Evolutionary conservation across 192 early-diverging fungal species (phyloP).

Genomic region (Entomortierella lignicola): DNA sequence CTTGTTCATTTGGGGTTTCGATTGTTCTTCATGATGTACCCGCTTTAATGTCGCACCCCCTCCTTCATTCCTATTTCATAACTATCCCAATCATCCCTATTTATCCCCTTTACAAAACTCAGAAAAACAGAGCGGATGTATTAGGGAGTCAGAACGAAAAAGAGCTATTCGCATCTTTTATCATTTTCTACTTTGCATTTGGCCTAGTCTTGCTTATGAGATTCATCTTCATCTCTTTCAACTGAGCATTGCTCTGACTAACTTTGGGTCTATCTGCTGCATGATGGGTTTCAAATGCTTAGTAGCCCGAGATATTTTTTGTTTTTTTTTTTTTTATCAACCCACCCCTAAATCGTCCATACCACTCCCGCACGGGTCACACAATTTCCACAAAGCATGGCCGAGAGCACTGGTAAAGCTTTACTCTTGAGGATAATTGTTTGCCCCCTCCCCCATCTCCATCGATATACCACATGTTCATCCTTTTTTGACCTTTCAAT

Average conservation of each 20-base stretch:
- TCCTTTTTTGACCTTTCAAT: neutral
- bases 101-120: neutral
- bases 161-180: too few species aligned
- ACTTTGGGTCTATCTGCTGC: too few species aligned
- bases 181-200: too few species aligned
- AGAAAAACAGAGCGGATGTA: neutral
- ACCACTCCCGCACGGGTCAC: neutral
- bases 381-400: slow-evolving; percentile 8
- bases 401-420: slow-evolving; percentile 27
- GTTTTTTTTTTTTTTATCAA: slow-evolving; percentile 6
- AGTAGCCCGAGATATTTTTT: too few species aligned
- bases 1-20: neutral
- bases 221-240: too few species aligned
- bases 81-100: neutral
- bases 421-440: too few species aligned
- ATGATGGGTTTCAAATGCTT: too few species aligned
- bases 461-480: neutral
- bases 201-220: too few species aligned
- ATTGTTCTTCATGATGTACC: slow-evolving; percentile 20
- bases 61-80: neutral
- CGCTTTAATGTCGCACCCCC: too few species aligned
- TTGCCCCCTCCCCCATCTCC: neutral
- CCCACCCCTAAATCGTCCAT: too few species aligned
- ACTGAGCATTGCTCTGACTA: too few species aligned
- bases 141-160: too few species aligned